Conservation (phyloP, 192 early-diverging fungal genomes). For the Geranomyces michiganensis region DNA sequence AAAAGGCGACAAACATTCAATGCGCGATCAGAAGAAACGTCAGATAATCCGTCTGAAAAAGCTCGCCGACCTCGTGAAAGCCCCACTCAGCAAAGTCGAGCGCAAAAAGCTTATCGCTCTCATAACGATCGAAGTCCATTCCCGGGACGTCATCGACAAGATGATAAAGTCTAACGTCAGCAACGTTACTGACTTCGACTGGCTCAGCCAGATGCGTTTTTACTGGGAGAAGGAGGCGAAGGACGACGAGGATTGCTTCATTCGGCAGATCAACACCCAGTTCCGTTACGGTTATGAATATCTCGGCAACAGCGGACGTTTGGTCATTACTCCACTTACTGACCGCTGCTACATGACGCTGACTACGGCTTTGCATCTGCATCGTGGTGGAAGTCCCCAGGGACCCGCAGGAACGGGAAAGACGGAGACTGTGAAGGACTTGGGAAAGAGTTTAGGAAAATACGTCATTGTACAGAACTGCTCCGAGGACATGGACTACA, state of each 20-base stretch:
- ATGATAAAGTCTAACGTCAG: conserved; percentile 56
- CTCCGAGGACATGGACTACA: conserved; percentile 65
- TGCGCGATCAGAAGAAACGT: conserved; percentile 61
- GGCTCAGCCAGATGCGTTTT: conserved; percentile 64
- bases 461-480: conserved; percentile 67
- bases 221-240: conserved; percentile 66
- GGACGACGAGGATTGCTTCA: conserved; percentile 67
- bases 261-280: conserved; percentile 64
- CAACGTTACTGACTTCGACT: conserved; percentile 59
- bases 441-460: conserved; percentile 61
- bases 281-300: conserved; percentile 65
- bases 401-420: conserved; percentile 67
- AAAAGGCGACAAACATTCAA: conserved; percentile 61
- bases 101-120: conserved; percentile 64
- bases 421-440: conserved; percentile 67
- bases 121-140: conserved; percentile 67
- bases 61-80: conserved; percentile 55
- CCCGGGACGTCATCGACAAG: conserved; percentile 61
- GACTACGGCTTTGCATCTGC: conserved; percentile 58
- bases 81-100: conserved; percentile 61
- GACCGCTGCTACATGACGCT: conserved; percentile 67
- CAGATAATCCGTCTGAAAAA: conserved; percentile 62
- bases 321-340: conserved; percentile 65
- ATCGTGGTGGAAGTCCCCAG: conserved; percentile 59
- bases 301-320: conserved; percentile 58